These are phyloP conservation scores for Acanthamoeba royreba DNA, from an alignment of 208 protist genomes.

Conservation along the genomic window DNA sequence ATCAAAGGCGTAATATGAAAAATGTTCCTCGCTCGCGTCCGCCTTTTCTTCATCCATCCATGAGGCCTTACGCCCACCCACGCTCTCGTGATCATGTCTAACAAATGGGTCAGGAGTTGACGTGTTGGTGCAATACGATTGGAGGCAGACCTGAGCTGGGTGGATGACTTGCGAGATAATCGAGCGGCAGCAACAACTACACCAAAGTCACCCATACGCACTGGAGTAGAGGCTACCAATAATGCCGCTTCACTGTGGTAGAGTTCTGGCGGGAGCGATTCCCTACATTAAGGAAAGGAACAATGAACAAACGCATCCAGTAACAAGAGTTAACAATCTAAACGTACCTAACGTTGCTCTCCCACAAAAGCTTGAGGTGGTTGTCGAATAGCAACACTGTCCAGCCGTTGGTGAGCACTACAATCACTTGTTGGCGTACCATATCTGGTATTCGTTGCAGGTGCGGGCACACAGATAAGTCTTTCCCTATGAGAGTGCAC, in stretches of 20 bases:
- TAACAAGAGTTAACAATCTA: not conserved
- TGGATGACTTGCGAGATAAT: not conserved
- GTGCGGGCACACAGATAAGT: not conserved
- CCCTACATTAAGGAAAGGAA: not conserved
- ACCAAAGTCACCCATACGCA: not conserved
- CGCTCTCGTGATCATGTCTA: not conserved
- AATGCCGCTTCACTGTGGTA: conserved; percentile 50
- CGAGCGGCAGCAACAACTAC: not conserved
- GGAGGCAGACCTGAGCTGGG: not conserved
- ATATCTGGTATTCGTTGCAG: not conserved
- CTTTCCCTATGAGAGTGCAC: not conserved
- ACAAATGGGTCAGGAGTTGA: not conserved
- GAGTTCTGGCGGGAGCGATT: not conserved
- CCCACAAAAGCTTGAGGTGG: conserved; percentile 55
- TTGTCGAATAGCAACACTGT: conserved; percentile 55
- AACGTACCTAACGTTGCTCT: conserved; percentile 43
- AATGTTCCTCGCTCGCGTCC: conserved; percentile 46
- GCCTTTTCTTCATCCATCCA: not conserved
- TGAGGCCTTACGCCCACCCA: not conserved
- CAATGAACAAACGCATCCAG: not conserved
- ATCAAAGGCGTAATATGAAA: conserved; percentile 63
- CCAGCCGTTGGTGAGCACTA: conserved; percentile 60
- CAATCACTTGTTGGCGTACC: conserved; percentile 39
- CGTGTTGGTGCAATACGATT: not conserved
- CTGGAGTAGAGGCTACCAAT: not conserved